Percentiles rank a stretch among this genome's conserved stretches.
Conservation (phyloP, 2,329 filamentous ascomycete genomes). For the Sarocladiaceae sp. region DNA sequence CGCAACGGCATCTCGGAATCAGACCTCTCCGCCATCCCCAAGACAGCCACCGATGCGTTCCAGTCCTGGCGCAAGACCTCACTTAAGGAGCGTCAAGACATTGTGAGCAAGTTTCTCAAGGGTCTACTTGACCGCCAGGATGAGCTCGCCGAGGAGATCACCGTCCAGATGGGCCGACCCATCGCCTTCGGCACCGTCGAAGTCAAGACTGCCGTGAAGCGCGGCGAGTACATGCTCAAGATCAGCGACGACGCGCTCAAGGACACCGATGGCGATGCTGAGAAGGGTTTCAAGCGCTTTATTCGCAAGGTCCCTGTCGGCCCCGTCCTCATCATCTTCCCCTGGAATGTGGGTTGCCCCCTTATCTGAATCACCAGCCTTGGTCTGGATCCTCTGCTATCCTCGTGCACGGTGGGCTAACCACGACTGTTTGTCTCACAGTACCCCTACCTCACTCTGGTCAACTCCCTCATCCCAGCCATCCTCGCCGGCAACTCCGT, state of each 20-base stretch:
- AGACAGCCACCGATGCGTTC: slow-evolving; percentile 68
- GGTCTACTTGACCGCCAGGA: slow-evolving; percentile 65
- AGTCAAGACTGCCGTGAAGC: slow-evolving; percentile 75
- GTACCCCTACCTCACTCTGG: slow-evolving; percentile 91
- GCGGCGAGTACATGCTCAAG: slow-evolving; percentile 79
- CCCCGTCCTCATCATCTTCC: slow-evolving; percentile 82
- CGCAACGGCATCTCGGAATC: slow-evolving; percentile 65
- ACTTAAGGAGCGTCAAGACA: slow-evolving; percentile 68
- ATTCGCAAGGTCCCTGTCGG: slow-evolving; percentile 85
- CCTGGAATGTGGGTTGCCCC: slow-evolving; percentile 74
- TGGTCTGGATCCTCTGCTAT: slow-evolving; percentile 1
- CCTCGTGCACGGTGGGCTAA: too few species aligned
- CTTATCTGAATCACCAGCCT: slow-evolving; percentile 4
- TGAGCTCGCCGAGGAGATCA: slow-evolving; percentile 77
- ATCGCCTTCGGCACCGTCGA: slow-evolving; percentile 83
- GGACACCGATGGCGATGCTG: slow-evolving; percentile 74
- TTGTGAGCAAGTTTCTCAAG: slow-evolving; percentile 73
- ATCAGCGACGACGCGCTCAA: slow-evolving; percentile 72
- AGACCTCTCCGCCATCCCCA: slow-evolving; percentile 67
- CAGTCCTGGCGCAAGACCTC: slow-evolving; percentile 68
- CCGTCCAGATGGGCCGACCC: slow-evolving; percentile 90
- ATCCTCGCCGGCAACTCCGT: slow-evolving; percentile 84
- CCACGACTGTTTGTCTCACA: slow-evolving; percentile 28
- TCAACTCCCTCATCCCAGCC: slow-evolving; percentile 91
- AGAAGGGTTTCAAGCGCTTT: slow-evolving; percentile 85